These are phyloP conservation scores for Aschersonia sp. DNA, from an alignment of 2,329 filamentous ascomycete genomes.

Conservation along the genomic window DNA sequence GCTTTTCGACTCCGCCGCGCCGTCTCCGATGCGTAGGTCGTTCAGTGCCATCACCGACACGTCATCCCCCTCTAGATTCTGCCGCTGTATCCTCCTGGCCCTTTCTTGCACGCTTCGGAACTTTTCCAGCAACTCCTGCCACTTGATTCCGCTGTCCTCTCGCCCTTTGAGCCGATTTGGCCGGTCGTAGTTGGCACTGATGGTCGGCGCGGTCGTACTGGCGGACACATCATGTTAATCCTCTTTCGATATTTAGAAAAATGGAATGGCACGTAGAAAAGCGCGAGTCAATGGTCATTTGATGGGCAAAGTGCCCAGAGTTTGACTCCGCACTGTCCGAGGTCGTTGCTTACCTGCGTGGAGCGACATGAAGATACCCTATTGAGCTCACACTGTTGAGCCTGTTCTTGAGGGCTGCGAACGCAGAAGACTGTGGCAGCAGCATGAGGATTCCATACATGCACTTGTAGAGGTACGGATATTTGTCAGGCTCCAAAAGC, in stretches of 20 bases:
- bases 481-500: constrained; percentile 85
- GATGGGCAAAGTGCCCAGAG: too few species aligned
- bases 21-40: constrained; percentile 27
- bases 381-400: constrained; percentile 96
- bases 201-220: constrained; percentile 31
- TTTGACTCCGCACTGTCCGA: too few species aligned
- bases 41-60: constrained; percentile 27
- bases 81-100: constrained; percentile 55
- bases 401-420: constrained; percentile 89
- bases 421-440: constrained; percentile 92
- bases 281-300: too few species aligned
- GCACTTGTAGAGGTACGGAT: constrained; percentile 93
- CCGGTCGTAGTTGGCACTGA: constrained; percentile 49
- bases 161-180: constrained; percentile 67
- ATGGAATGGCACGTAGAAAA: too few species aligned
- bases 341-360: constrained; percentile 47
- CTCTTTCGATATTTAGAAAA: background rate
- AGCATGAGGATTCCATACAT: constrained; percentile 96
- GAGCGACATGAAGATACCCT: constrained; percentile 77
- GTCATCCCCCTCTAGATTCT: constrained; percentile 36
- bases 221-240: background rate
- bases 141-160: constrained; percentile 74
- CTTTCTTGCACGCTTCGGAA: constrained; percentile 85
- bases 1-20: constrained; percentile 21
- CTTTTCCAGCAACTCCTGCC: constrained; percentile 87